Conservation (phyloP, 2,329 filamentous ascomycete species). For the Cercospora zeae-maydis region DNA sequence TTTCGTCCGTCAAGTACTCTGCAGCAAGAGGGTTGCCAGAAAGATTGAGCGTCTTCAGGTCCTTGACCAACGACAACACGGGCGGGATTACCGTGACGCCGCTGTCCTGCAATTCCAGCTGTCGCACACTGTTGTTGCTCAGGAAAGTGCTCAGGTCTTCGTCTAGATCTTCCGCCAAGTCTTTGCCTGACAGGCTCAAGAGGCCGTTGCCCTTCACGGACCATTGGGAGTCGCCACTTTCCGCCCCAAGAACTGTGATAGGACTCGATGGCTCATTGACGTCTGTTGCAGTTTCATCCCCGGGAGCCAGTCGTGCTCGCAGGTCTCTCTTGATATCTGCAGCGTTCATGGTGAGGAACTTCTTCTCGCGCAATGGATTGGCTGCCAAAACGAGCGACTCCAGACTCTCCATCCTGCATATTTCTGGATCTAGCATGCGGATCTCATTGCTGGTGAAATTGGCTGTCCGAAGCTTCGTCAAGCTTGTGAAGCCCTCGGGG, state of each 20-base stretch:
- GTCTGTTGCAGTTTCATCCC: slow-evolving; percentile 41
- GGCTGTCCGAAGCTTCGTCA: slow-evolving; percentile 67
- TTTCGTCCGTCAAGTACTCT: slow-evolving; percentile 66
- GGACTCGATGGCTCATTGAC: slow-evolving; percentile 23
- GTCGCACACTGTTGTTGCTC: slow-evolving; percentile 48
- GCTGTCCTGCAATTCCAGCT: slow-evolving; percentile 73
- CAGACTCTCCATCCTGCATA: slow-evolving; percentile 75
- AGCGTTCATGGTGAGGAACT: slow-evolving; percentile 73
- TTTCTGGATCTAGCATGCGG: slow-evolving; percentile 66
- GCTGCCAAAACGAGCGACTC: slow-evolving; percentile 72
- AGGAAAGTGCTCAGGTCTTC: slow-evolving; percentile 44
- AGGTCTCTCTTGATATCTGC: slow-evolving; percentile 77
- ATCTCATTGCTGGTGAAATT: slow-evolving; percentile 87
- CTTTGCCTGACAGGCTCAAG: slow-evolving; percentile 42
- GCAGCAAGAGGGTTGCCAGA: slow-evolving; percentile 39
- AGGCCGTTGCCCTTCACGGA: slow-evolving; percentile 35
- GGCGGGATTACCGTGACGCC: slow-evolving; percentile 65
- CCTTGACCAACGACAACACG: slow-evolving; percentile 66
- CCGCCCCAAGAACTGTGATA: slow-evolving; percentile 26
- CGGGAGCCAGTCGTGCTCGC: slow-evolving; percentile 61
- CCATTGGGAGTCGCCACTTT: slow-evolving; percentile 25
- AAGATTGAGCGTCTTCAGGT: slow-evolving; percentile 54
- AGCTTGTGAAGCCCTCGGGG: slow-evolving; percentile 68
- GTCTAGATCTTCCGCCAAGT: slow-evolving; percentile 39
- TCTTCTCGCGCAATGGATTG: slow-evolving; percentile 88